A percentile compares a stretch with the other conserved stretches of the same genome.
These are phyloP conservation scores for Pisolithus marmoratus DNA, from an alignment of 768 basidiomycete species.

Conservation along the genomic window DNA sequence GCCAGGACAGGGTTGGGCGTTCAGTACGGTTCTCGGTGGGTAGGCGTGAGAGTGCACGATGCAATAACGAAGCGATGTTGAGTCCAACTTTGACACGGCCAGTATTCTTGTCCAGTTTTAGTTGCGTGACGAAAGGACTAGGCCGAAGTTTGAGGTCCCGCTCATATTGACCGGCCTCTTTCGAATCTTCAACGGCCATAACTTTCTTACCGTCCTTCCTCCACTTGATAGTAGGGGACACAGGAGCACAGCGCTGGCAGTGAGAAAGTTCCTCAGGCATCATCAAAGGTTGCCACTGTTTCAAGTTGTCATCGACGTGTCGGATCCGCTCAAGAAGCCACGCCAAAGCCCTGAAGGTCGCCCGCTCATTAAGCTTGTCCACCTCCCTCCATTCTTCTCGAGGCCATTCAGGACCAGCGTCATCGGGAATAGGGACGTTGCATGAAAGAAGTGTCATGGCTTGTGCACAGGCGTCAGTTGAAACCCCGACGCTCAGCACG, in stretches of 20 bases:
- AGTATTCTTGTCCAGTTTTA: constrained; percentile 55
- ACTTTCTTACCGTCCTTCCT: constrained; percentile 51
- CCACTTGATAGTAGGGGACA: constrained; percentile 74
- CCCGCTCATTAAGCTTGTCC: constrained; percentile 81
- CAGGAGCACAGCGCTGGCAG: constrained; percentile 82
- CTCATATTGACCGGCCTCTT: constrained; percentile 87
- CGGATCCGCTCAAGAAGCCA: constrained; percentile 87
- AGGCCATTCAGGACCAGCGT: constrained; percentile 79
- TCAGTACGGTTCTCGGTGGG: constrained; percentile 49
- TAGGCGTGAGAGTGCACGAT: constrained; percentile 78
- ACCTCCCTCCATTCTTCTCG: constrained; percentile 69
- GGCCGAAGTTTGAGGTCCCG: constrained; percentile 83
- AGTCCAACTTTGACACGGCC: constrained; percentile 81
- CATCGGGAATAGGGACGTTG: constrained; percentile 60
- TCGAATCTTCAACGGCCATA: constrained; percentile 73
- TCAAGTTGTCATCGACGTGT: constrained; percentile 60
- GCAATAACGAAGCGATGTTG: constrained; percentile 81
- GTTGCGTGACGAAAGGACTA: constrained; percentile 79
- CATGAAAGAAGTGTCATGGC: constrained; percentile 80
- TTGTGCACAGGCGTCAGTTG: constrained; percentile 59
- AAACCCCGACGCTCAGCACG: constrained; percentile 43
- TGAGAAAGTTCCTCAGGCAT: constrained; percentile 39
- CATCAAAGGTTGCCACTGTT: constrained; percentile 59
- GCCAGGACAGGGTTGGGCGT: constrained; percentile 62
- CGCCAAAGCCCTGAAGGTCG: constrained; percentile 72